phyloP scores from a whole-genome alignment of 441 rosid genomes.

The Erysimum pusillum region DNA sequence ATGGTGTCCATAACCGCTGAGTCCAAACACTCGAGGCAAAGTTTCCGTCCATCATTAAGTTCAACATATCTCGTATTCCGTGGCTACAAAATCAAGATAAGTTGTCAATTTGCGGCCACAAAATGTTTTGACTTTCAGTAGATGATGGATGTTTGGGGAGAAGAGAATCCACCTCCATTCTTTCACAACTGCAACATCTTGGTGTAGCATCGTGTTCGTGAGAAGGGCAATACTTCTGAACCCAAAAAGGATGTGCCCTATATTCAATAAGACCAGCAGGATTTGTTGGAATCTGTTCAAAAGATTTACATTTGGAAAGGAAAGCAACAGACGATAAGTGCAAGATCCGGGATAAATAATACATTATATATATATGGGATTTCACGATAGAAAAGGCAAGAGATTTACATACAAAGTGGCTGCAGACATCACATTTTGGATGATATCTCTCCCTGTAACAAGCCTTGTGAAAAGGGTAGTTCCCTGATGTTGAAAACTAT shows the following conservation, averaged over 20 bases:
- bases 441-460: conserved; percentile 80
- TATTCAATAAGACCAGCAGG: conserved; percentile 83
- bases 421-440: conserved; percentile 88
- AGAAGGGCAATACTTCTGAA: conserved; percentile 81
- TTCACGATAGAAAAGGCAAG: conserved; percentile 3
- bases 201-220: conserved; percentile 83
- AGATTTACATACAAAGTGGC: conserved; percentile 63
- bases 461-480: conserved; percentile 71
- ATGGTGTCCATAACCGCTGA: conserved; percentile 75
- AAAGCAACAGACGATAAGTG: conserved; percentile 38
- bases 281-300: conserved; percentile 81
- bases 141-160: not conserved
- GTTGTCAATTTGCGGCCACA: conserved; percentile 18
- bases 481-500: conserved; percentile 78
- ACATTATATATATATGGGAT: not conserved
- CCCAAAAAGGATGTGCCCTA: conserved; percentile 89
- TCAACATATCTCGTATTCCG: conserved; percentile 61
- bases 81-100: conserved; percentile 54
- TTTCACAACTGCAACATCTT: conserved; percentile 86
- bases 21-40: conserved; percentile 81
- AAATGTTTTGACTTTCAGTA: conserved; percentile 3
- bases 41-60: conserved; percentile 75
- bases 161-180: conserved; percentile 72
- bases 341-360: conserved; percentile 4
- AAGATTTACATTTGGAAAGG: conserved; percentile 43